Percentiles rank a stretch among this genome's conserved stretches.
phyloP scores from a whole-genome alignment of 495 filamentous ascomycete species.

The Podospora australis region DNA sequence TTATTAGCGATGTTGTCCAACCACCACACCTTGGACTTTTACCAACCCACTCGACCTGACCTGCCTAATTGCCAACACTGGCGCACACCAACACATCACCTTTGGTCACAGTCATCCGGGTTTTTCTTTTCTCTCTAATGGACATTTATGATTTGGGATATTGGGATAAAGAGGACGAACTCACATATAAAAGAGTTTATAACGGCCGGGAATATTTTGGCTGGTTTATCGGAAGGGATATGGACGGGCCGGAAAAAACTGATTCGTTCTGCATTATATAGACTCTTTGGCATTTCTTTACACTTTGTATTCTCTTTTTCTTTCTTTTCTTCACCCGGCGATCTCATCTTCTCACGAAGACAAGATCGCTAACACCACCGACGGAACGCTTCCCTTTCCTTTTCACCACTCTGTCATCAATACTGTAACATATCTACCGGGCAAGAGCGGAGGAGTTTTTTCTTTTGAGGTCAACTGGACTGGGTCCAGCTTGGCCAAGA shows the following conservation, averaged over 20 bases:
- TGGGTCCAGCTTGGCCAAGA: constrained; percentile 44
- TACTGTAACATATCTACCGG: no score
- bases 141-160: background rate
- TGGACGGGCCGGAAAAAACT: constrained; percentile 33
- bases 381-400: constrained; percentile 38
- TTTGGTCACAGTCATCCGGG: background rate
- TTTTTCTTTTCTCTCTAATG: constrained; percentile 10
- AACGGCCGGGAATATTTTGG: background rate
- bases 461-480: constrained; percentile 33
- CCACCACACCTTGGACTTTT: constrained; percentile 9
- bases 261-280: constrained; percentile 13
- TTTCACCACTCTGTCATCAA: constrained; percentile 15
- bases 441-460: constrained; percentile 23
- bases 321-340: background rate
- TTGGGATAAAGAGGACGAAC: constrained; percentile 5
- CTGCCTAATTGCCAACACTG: constrained; percentile 12
- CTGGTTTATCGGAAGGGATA: constrained; percentile 28
- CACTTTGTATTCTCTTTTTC: background rate
- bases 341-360: background rate
- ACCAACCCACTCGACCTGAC: constrained; percentile 8
- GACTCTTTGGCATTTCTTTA: constrained; percentile 2
- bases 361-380: constrained; percentile 19
- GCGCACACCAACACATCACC: constrained; percentile 5
- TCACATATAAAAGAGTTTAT: background rate
- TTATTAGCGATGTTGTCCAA: constrained; percentile 1